Base-by-base conservation (phyloP, 164 flowering plant genomes). In the Houttuynia cordata region DNA sequence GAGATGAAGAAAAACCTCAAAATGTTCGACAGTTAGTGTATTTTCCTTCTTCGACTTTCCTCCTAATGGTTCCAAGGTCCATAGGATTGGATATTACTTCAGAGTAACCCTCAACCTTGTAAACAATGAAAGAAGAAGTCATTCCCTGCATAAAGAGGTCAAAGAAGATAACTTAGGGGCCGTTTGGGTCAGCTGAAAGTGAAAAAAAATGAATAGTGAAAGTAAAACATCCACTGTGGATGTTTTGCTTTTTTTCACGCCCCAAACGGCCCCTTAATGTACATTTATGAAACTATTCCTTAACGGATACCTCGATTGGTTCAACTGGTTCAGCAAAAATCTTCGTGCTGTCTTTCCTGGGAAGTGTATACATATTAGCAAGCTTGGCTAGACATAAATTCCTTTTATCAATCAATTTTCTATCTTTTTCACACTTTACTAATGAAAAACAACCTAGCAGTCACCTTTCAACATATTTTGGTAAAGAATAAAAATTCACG, bases 31-130 rank as follows among this genome's bases (percentile, higher is more conserved):
- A 60, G 66, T 73, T 58, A n/a, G 24, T 49, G n/a, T 88, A 86
- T 81, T 80, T 65, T 62, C 87, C 92, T 71, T 85, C 83, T 58
- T 88, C 84, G 59, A 84, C 83, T 64, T 82, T 88, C 49, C 86
- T 89, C 69, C 86, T 82, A 81, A 84, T 80, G 41, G 90, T 88
- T 42, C 83, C 84, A 63, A 88, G 84, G 71, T 88, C 92, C 96
- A 88, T 88, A 8, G 96, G 92, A 70, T 83, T 84, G 73, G 82
- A 65, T 58, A 88, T 80, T 63, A 86, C 75, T 42, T 79, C n/a
- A n/a, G n/a, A n/a, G n/a, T n/a, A n/a, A n/a, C 74, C 80, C 57
- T 75, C 87, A 51, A 84, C 96, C 92, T 85, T 62, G 61, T 72
- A 61, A 66, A 30, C 37, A 62, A 54, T 51, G 40, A 17, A 60